Conservation (phyloP, 1,284 basidiomycete species). For the Thecaphora thlaspeos region DNA sequence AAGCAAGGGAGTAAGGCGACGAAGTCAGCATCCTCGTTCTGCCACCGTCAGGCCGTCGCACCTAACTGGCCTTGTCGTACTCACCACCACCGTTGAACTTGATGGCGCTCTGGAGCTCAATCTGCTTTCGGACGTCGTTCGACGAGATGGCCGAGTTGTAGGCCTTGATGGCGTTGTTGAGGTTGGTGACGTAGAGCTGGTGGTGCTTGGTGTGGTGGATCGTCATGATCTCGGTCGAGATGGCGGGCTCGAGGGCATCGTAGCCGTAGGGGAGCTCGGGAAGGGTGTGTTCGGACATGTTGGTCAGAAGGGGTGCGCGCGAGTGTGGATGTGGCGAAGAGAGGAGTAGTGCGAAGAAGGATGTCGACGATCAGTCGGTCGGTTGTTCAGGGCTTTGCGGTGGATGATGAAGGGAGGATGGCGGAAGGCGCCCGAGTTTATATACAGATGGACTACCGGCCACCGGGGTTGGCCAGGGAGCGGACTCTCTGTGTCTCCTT, state of each 20-base stretch:
- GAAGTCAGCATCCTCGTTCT: not conserved
- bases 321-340: too few relatives aligned
- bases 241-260: constrained; percentile 82
- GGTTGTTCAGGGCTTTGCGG: too few relatives aligned
- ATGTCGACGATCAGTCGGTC: too few relatives aligned
- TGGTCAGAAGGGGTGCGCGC: constrained; percentile 5
- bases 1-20: too few relatives aligned
- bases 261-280: constrained; percentile 88
- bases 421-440: too few relatives aligned
- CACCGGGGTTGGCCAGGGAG: too few relatives aligned
- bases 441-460: too few relatives aligned
- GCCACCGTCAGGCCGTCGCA: too few relatives aligned
- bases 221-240: constrained; percentile 65
- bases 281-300: constrained; percentile 66
- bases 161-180: constrained; percentile 74
- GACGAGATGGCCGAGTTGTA: constrained; percentile 67
- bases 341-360: too few relatives aligned
- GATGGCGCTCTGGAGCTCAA: constrained; percentile 79
- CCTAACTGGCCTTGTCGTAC: too few relatives aligned
- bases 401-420: too few relatives aligned
- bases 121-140: constrained; percentile 73
- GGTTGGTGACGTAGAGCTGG: constrained; percentile 59
- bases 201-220: constrained; percentile 97
- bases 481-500: too few relatives aligned
- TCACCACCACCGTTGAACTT: constrained; percentile 87